These are phyloP conservation scores for Chenopodium quinoa DNA, from an alignment of 148 eudicot species.

Conservation along the genomic window DNA sequence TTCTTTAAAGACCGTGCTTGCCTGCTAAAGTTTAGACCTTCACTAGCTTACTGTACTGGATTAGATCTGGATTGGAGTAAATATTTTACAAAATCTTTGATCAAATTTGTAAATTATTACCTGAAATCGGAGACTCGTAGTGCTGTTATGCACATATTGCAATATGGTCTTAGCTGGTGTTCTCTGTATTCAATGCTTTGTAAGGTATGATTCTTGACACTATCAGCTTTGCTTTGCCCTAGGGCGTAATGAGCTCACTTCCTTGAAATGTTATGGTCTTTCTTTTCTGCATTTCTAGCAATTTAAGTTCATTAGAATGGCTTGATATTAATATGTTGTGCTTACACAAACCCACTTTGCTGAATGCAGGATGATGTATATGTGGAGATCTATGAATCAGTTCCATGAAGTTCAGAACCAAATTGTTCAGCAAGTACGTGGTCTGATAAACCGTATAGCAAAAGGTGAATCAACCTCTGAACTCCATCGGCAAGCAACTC, in stretches of 20 bases:
- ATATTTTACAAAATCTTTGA: background rate
- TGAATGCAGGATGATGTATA: slow-evolving; percentile 87
- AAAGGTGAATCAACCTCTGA: slow-evolving; percentile 81
- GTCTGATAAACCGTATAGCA: slow-evolving; percentile 54
- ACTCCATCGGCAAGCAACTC: slow-evolving; percentile 92
- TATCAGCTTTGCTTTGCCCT: background rate
- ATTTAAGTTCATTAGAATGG: background rate
- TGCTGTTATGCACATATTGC: background rate
- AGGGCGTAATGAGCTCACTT: background rate
- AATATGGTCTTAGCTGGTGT: background rate
- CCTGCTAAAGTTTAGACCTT: background rate
- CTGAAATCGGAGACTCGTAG: background rate
- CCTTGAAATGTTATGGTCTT: background rate
- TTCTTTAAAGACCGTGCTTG: background rate
- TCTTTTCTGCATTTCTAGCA: background rate
- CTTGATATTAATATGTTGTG: background rate
- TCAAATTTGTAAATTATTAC: background rate
- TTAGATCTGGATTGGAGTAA: background rate
- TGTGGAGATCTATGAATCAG: slow-evolving; percentile 96
- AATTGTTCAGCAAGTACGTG: slow-evolving; percentile 94
- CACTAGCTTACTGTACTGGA: background rate
- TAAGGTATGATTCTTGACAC: background rate
- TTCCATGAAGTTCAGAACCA: slow-evolving; percentile 88
- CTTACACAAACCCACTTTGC: slow-evolving; percentile 2
- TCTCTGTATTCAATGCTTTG: background rate